Conservation (phyloP, 2,329 filamentous ascomycete genomes). For the Cordyceps fumosorosea region DNA sequence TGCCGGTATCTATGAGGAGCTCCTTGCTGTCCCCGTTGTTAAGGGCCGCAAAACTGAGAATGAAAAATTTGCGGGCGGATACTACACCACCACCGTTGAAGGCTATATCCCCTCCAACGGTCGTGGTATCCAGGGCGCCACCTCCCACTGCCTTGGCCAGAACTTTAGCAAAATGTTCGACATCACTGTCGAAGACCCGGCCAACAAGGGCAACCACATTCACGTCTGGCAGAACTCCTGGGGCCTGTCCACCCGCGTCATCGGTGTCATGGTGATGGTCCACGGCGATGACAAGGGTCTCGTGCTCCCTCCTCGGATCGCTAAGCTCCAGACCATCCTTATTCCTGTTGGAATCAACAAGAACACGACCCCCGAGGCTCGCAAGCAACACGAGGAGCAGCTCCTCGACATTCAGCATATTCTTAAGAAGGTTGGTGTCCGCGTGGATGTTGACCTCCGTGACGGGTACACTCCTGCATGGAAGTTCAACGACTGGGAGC, state of each 20-base stretch:
- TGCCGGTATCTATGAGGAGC: constrained; percentile 83
- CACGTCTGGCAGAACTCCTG: constrained; percentile 98
- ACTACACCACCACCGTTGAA: constrained; percentile 95
- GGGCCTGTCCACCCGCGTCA: constrained; percentile 94
- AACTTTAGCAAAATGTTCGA: constrained; percentile 99
- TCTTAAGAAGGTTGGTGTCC: constrained; percentile 67
- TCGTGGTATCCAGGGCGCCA: constrained; percentile 92
- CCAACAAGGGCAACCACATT: constrained; percentile 70
- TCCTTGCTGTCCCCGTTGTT: constrained; percentile 91
- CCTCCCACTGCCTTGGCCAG: constrained; percentile 89
- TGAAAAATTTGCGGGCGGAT: constrained; percentile 94
- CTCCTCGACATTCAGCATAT: constrained; percentile 63
- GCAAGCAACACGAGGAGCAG: constrained; percentile 67
- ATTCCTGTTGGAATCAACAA: constrained; percentile 91
- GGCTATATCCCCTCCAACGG: constrained; percentile 95
- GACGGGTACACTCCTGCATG: constrained; percentile 91
- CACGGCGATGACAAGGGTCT: constrained; percentile 95
- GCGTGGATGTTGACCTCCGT: constrained; percentile 74
- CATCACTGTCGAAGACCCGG: constrained; percentile 92
- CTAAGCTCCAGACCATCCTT: constrained; percentile 78
- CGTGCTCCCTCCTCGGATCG: constrained; percentile 84
- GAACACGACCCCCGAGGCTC: constrained; percentile 75
- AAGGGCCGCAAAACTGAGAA: constrained; percentile 94
- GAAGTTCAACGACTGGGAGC: constrained; percentile 99
- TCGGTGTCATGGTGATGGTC: constrained; percentile 98